These are phyloP conservation scores for Echinochloa phyllopogon DNA, from an alignment of 176 grass and related monocot species.

Conservation along the genomic window DNA sequence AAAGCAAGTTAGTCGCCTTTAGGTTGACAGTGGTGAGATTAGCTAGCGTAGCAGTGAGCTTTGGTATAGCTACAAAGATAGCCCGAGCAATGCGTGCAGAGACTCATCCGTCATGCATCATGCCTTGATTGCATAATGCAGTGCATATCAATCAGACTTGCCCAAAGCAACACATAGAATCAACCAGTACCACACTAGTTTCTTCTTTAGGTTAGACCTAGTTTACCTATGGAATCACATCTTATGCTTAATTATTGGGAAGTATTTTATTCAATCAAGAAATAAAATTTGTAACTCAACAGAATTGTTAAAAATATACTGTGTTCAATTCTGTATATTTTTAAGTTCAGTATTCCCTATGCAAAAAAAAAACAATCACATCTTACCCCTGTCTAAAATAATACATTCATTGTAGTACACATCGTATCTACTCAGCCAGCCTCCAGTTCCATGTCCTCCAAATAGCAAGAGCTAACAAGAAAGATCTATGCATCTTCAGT, in stretches of 20 bases:
- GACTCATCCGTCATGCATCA: too few species aligned
- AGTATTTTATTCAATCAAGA: neutral
- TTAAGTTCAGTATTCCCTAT: constrained; percentile 2
- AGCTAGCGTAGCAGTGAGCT: neutral
- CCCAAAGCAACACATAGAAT: neutral
- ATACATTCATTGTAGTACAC: constrained; percentile 96
- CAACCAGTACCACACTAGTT: neutral
- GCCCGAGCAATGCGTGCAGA: too few species aligned
- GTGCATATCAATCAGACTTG: neutral
- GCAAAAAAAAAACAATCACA: neutral
- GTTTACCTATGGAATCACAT: constrained; percentile 2
- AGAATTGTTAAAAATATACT: neutral
- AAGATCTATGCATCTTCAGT: constrained; percentile 38
- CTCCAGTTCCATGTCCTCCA: constrained; percentile 97
- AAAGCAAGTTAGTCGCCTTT: neutral
- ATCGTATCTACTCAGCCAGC: constrained; percentile 97
- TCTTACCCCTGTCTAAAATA: constrained; percentile 94
- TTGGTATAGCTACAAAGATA: too few species aligned
- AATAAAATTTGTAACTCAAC: neutral
- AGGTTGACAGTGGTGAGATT: constrained; percentile 20
- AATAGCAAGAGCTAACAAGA: constrained; percentile 85
- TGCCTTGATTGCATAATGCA: too few species aligned
- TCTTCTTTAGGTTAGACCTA: constrained; percentile 7
- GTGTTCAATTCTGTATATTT: neutral
- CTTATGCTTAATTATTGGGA: neutral